These are phyloP conservation scores for Cudoniella acicularis DNA, from an alignment of 495 filamentous ascomycete species.

Conservation along the genomic window DNA sequence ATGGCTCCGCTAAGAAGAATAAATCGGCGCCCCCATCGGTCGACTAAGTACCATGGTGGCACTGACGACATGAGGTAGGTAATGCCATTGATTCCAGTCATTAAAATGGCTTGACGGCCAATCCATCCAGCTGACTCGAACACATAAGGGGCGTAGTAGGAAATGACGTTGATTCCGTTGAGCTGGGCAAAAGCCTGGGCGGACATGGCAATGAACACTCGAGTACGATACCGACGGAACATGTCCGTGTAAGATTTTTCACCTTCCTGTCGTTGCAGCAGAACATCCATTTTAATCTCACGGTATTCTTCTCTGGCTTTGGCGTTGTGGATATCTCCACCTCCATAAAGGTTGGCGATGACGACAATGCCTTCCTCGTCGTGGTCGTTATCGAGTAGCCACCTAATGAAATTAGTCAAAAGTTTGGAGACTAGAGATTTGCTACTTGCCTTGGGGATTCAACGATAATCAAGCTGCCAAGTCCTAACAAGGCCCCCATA, in stretches of 20 bases:
- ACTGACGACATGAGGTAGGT: conserved; percentile 88
- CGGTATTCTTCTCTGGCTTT: conserved; percentile 92
- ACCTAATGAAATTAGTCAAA: conserved; percentile 48
- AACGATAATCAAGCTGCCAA: conserved; percentile 88
- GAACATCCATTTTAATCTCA: conserved; percentile 97
- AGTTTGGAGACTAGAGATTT: background rate
- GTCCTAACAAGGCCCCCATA: conserved; percentile 80
- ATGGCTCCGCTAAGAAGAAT: conserved; percentile 91
- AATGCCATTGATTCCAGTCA: conserved; percentile 96
- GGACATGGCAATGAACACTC: conserved; percentile 98
- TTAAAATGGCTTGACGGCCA: conserved; percentile 85
- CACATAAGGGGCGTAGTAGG: conserved; percentile 94
- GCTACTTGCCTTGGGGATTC: conserved; percentile 81
- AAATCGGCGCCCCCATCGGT: conserved; percentile 83
- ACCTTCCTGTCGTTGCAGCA: conserved; percentile 89
- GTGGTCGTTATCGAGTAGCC: conserved; percentile 95
- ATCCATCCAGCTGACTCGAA: conserved; percentile 95
- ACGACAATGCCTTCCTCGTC: conserved; percentile 98
- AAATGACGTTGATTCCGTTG: conserved; percentile 99
- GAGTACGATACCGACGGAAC: conserved; percentile 88
- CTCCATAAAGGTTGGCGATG: conserved; percentile 95
- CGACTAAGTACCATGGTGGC: conserved; percentile 96
- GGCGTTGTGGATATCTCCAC: conserved; percentile 87
- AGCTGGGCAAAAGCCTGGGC: conserved; percentile 93
- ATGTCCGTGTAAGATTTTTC: conserved; percentile 90